phyloP scores from a whole-genome alignment of 2,329 filamentous ascomycete genomes.

The Cladosporium austrohemisphaericum region DNA sequence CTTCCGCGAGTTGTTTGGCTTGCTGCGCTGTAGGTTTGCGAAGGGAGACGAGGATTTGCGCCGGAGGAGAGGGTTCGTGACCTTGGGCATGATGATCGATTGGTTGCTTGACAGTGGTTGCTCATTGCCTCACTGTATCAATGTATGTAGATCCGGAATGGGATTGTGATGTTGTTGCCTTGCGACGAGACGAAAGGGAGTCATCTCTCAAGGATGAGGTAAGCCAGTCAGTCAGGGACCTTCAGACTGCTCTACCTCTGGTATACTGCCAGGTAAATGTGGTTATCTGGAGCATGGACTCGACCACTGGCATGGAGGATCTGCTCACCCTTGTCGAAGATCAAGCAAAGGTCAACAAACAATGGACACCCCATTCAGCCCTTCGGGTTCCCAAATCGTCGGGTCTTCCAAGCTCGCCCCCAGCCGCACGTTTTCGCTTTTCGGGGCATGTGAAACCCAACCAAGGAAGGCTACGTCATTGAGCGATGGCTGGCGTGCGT shows the following conservation, averaged over 20 bases:
- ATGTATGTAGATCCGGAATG: neutral
- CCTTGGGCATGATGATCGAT: conserved; percentile 26
- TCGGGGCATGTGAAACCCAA: too few relatives aligned
- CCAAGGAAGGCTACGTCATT: too few relatives aligned
- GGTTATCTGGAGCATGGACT: too few relatives aligned
- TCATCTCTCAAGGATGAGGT: conserved; percentile 3
- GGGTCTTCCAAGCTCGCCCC: too few relatives aligned
- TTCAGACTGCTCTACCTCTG: neutral
- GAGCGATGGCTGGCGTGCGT: too few relatives aligned
- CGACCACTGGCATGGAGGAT: too few relatives aligned
- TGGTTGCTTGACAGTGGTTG: conserved; percentile 6
- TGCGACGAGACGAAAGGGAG: neutral
- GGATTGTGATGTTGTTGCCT: neutral
- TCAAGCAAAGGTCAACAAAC: too few relatives aligned
- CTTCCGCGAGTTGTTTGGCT: conserved; percentile 24
- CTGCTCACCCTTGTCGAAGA: too few relatives aligned
- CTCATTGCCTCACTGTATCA: conserved; percentile 15
- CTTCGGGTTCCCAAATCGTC: too few relatives aligned
- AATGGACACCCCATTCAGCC: too few relatives aligned
- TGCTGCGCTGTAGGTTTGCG: conserved; percentile 34
- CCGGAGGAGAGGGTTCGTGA: conserved; percentile 30
- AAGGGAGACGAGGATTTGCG: conserved; percentile 40
- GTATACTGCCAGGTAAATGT: too few relatives aligned
- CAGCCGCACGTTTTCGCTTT: too few relatives aligned
- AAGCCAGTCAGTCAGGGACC: conserved; percentile 6